phyloP scores from a whole-genome alignment of 1,284 basidiomycete genomes.

The Microstroma glucosiphilum region DNA sequence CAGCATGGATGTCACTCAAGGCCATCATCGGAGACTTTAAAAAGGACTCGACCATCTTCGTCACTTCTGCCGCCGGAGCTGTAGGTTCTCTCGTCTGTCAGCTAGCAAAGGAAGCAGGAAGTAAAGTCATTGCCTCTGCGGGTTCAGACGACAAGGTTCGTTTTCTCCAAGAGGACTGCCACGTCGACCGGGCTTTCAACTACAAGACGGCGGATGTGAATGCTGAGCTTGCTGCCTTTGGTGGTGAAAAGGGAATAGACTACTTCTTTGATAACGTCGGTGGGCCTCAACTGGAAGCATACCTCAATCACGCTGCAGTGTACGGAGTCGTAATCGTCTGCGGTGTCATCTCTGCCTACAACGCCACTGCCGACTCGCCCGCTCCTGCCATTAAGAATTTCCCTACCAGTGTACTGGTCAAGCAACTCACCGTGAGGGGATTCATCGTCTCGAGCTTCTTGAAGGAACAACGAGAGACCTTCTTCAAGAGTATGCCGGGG shows the following conservation, averaged over 20 bases:
- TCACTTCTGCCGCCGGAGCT: conserved; percentile 38
- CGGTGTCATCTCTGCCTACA: conserved; percentile 62
- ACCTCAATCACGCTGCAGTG: conserved; percentile 23
- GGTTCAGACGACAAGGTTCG: conserved; percentile 71
- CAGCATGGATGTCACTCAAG: conserved; percentile 44
- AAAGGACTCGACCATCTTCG: conserved; percentile 36
- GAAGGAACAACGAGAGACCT: conserved; percentile 13
- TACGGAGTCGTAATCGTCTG: conserved; percentile 60
- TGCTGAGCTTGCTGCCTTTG: conserved; percentile 20
- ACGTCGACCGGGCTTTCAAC: conserved; percentile 74
- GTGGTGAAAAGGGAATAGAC: conserved; percentile 25
- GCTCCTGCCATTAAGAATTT: conserved; percentile 14
- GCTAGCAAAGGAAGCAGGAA: conserved; percentile 53
- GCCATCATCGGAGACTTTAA: conserved; percentile 33
- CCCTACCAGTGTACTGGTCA: conserved; percentile 49
- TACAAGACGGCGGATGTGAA: conserved; percentile 67
- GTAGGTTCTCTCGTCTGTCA: conserved; percentile 59
- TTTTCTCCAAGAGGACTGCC: conserved; percentile 73
- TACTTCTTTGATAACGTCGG: conserved; percentile 39
- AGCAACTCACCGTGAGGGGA: not conserved
- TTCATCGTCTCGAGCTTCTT: conserved; percentile 16
- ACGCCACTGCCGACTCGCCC: conserved; percentile 42
- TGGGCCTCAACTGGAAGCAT: conserved; percentile 30
- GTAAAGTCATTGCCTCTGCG: conserved; percentile 75
- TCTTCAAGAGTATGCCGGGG: conserved; percentile 54